phyloP scores from a whole-genome alignment of 2,329 filamentous ascomycete genomes.

The Leptodontidium sp. region DNA sequence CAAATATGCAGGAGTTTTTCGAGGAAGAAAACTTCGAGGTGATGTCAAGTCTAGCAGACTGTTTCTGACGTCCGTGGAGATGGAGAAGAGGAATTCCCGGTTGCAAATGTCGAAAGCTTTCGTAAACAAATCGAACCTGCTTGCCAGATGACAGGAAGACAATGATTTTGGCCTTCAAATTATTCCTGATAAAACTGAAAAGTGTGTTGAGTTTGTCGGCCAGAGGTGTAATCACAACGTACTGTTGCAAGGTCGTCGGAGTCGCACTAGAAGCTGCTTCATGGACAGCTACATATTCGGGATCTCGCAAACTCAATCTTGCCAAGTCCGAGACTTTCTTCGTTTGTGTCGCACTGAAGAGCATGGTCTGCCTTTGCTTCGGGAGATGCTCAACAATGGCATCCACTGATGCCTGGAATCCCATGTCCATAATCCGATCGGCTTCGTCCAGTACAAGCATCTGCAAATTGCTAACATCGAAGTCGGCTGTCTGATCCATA shows the following conservation, averaged over 20 bases:
- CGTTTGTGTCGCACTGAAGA: constrained; percentile 97
- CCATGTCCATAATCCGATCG: constrained; percentile 97
- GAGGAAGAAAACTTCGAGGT: constrained; percentile 83
- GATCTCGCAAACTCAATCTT: constrained; percentile 84
- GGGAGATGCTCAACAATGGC: constrained; percentile 93
- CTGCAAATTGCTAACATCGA: constrained; percentile 90
- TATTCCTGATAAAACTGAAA: constrained; percentile 90
- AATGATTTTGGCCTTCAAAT: constrained; percentile 92
- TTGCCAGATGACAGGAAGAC: constrained; percentile 96
- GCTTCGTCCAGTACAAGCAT: constrained; percentile 95
- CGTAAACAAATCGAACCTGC: constrained; percentile 95
- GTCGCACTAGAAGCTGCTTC: constrained; percentile 82
- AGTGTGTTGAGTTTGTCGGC: constrained; percentile 90
- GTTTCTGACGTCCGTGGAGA: constrained; percentile 93
- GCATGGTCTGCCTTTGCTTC: constrained; percentile 83
- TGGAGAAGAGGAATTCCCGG: constrained; percentile 94
- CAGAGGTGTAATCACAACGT: constrained; percentile 87
- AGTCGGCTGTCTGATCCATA: constrained; percentile 88
- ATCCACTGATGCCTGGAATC: constrained; percentile 89
- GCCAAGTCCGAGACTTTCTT: constrained; percentile 93
- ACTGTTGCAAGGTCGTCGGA: constrained; percentile 84
- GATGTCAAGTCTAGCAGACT: constrained; percentile 86
- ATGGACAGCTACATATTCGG: constrained; percentile 95
- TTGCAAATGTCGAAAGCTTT: constrained; percentile 90
- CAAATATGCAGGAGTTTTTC: constrained; percentile 88